Percentiles rank a stretch among this genome's conserved stretches.
These are phyloP conservation scores for Asclepias syriaca DNA, from an alignment of 257 asterid genomes.

Conservation along the genomic window DNA sequence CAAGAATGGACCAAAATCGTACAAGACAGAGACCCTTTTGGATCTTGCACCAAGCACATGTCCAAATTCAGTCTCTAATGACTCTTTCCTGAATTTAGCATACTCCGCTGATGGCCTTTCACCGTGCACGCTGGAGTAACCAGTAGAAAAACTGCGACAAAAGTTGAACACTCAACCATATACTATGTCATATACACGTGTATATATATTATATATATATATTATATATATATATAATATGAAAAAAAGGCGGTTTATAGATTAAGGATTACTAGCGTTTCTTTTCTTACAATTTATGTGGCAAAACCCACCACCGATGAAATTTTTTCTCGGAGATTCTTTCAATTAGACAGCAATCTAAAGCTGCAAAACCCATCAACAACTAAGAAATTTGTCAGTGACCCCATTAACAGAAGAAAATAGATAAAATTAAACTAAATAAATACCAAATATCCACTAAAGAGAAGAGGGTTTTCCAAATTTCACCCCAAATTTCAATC, in stretches of 20 bases:
- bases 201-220: neutral
- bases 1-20: conserved; percentile 80
- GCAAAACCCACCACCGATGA: neutral
- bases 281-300: neutral
- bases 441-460: neutral
- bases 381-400: neutral
- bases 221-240: neutral
- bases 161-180: neutral
- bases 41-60: conserved; percentile 54
- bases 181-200: neutral
- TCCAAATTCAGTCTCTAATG: conserved; percentile 78
- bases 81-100: conserved; percentile 87
- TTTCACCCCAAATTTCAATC: neutral
- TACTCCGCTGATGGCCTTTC: conserved; percentile 93
- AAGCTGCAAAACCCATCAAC: neutral
- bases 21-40: conserved; percentile 47
- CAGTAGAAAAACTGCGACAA: conserved; percentile 68
- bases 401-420: neutral
- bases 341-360: neutral
- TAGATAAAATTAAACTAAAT: neutral
- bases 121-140: conserved; percentile 88
- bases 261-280: neutral
- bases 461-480: neutral
- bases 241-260: neutral
- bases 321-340: neutral